Evolutionary conservation across 257 asterid genomes (phyloP), one percentile per base, ranked within the genome.

Genomic region (Ocimum tenuiflorum): DNA sequence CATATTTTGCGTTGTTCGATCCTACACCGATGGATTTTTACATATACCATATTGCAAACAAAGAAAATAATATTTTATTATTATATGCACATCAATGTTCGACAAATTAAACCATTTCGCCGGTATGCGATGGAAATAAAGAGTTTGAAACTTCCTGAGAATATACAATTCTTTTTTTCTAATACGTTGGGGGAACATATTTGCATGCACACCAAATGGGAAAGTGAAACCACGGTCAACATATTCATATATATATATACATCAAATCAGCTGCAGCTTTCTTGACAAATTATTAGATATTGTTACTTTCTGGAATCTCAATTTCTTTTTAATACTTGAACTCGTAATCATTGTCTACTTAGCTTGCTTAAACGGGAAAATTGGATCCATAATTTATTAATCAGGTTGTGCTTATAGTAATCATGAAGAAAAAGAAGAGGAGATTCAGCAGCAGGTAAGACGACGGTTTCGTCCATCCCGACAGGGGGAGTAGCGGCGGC

Each of bases 401-500:
- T 46, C 33, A 10, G 3, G 24, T 31, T 31, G 6, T 1, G 12
- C 51, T 39, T 41, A 52, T 7, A 59, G 55, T 31, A 24, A 51
- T 49, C 11, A 13, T 24, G 1, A 8, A 38, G 8, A 35, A 22
- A 4, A 15, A 33, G 18, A 17, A 12, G 31, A 14, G 3, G 63
- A 53, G 18, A 36, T 45, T 15, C 10, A 3, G 33, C 17, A 2
- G 41, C 7, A 47, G 3, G 41, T 4, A 47, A 23, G 42, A 9
- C 8, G 70, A 57, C 3, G 69, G 87, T 76, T 80, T 72, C 85
- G 33, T 68, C 58, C 68, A 76, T 73, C 80, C 91, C 88, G 80
- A 73, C 87, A 71, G 75, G 56, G n/a, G 72, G 65, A 53, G 54
- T 60, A 35, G 84, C 83, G 83, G 82, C 79, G 79, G 68, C 70